Evolutionary conservation across 2,329 filamentous ascomycete species (phyloP).

Genomic region (Paraphoma sp.): DNA sequence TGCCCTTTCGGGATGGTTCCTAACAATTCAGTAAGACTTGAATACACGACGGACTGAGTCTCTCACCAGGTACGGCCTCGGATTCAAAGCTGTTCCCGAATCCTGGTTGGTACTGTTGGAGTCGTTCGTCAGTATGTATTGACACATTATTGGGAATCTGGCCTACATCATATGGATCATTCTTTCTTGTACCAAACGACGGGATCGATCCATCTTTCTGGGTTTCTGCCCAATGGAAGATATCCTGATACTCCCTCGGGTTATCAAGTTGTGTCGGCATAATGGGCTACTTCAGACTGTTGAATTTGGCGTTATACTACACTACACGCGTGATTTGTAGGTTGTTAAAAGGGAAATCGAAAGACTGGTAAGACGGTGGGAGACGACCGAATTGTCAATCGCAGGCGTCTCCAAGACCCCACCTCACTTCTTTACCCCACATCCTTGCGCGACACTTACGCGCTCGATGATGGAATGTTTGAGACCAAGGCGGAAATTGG

Average conservation of each 20-base stretch:
- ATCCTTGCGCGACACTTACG: not conserved
- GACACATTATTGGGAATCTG: not conserved
- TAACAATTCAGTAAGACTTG: conserved; percentile 8
- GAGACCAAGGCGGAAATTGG: not conserved
- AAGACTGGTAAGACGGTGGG: not conserved
- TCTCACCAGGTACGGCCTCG: conserved; percentile 52
- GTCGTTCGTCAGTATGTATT: conserved; percentile 10
- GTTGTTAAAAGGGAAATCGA: not conserved
- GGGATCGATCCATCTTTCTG: conserved; percentile 63
- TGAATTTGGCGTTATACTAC: not conserved
- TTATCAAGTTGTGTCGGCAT: conserved; percentile 39
- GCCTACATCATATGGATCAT: conserved; percentile 60
- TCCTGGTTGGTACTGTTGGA: conserved; percentile 60
- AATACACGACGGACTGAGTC: conserved; percentile 6
- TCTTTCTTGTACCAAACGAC: conserved; percentile 61
- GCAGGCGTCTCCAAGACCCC: conserved; percentile 3
- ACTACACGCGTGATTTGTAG: too few relatives aligned
- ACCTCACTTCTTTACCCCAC: conserved; percentile 14
- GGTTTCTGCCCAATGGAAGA: conserved; percentile 63
- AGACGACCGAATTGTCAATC: not conserved
- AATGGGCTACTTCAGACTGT: not conserved
- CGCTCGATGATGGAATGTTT: not conserved
- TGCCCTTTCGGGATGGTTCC: conserved; percentile 56
- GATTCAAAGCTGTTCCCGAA: conserved; percentile 61
- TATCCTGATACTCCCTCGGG: conserved; percentile 47